These are phyloP conservation scores for Tylopilus vinaceipallidus DNA, from an alignment of 768 basidiomycete species.

Conservation along the genomic window DNA sequence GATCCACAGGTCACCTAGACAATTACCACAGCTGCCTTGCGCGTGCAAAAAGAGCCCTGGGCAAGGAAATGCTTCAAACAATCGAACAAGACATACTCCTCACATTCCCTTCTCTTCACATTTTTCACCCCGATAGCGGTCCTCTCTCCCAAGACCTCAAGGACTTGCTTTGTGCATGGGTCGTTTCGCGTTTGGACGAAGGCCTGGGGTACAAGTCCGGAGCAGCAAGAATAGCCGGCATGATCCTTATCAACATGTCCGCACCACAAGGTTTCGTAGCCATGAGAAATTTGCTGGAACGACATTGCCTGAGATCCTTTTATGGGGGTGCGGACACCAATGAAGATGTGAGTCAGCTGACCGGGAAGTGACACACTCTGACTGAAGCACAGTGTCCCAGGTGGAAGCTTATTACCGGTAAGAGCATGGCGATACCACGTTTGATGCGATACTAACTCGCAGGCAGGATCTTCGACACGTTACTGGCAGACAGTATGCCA, in stretches of 20 bases:
- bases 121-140: conserved; percentile 74
- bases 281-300: conserved; percentile 81
- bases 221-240: conserved; percentile 74
- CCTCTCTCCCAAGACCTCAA: conserved; percentile 81
- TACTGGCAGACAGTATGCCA: conserved; percentile 91
- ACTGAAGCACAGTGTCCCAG: conserved; percentile 40
- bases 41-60: conserved; percentile 69
- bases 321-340: conserved; percentile 68
- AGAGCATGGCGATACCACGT: neutral
- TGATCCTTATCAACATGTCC: conserved; percentile 84
- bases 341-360: conserved; percentile 66
- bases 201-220: conserved; percentile 73
- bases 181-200: conserved; percentile 81
- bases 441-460: conserved; percentile 12
- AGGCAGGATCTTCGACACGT: conserved; percentile 83
- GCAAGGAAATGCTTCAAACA: conserved; percentile 50
- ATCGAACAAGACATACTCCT: conserved; percentile 74
- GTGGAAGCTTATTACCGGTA: conserved; percentile 91
- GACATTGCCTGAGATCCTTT: conserved; percentile 83
- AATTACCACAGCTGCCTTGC: conserved; percentile 68
- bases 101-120: conserved; percentile 75
- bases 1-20: conserved; percentile 36
- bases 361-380: conserved; percentile 21
- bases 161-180: conserved; percentile 85
- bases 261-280: conserved; percentile 72